phyloP scores from a whole-genome alignment of 140 eudicot species.

The Cichorium intybus region DNA sequence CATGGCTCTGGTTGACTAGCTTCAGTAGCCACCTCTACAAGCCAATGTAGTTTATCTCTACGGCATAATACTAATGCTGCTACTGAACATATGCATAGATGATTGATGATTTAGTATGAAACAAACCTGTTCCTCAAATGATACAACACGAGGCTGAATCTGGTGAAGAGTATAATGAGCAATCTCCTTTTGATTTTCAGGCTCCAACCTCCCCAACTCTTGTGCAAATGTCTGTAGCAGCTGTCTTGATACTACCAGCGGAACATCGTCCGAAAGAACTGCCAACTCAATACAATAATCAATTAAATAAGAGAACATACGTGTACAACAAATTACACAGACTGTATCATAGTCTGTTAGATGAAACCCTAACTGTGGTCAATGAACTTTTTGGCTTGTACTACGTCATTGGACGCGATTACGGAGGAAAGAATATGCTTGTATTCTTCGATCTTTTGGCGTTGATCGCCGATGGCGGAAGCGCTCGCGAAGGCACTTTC shows the following conservation, averaged over 20 bases:
- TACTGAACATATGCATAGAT: background rate
- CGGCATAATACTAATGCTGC: conserved; percentile 1
- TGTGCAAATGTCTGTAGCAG: conserved; percentile 83
- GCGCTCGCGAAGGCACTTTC: conserved; percentile 88
- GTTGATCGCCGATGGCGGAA: conserved; percentile 78
- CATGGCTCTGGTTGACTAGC: background rate
- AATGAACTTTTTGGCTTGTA: conserved; percentile 71
- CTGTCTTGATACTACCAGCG: conserved; percentile 90
- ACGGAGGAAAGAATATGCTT: conserved; percentile 79
- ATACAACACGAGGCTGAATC: conserved; percentile 98
- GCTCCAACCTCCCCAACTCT: conserved; percentile 74
- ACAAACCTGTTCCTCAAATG: conserved; percentile 88
- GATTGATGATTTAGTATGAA: background rate
- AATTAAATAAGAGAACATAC: background rate
- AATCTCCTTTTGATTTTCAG: conserved; percentile 87
- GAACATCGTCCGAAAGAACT: conserved; percentile 93
- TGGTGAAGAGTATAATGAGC: conserved; percentile 85
- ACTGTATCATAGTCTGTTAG: background rate
- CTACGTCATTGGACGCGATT: conserved; percentile 68
- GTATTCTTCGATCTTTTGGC: conserved; percentile 91
- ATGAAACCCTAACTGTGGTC: conserved; percentile 58
- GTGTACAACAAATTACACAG: background rate
- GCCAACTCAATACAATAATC: conserved; percentile 5
- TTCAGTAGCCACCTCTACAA: background rate
- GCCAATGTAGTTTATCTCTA: background rate